A percentile compares a stretch with the other conserved stretches of the same genome.
These are phyloP conservation scores for Telfairia occidentalis DNA, from an alignment of 331 rosid species.

Conservation along the genomic window DNA sequence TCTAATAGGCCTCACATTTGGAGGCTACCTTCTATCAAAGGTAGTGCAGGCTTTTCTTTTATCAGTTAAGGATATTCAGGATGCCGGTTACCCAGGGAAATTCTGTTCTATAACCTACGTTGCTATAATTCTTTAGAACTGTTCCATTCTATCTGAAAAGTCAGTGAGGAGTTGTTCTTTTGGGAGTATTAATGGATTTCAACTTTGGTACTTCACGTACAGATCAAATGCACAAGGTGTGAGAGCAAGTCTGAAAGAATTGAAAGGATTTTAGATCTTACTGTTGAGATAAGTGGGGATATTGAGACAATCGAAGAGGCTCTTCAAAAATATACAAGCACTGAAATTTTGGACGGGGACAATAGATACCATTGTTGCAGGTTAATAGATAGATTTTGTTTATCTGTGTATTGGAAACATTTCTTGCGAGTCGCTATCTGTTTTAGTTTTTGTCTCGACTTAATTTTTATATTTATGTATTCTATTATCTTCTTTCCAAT, in stretches of 20 bases:
- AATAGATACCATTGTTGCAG: constrained; percentile 89
- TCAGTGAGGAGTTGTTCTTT: not conserved
- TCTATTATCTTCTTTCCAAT: not conserved
- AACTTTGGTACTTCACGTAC: constrained; percentile 19
- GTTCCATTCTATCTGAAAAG: not conserved
- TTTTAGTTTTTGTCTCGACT: not conserved
- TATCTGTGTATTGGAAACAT: constrained; percentile 3
- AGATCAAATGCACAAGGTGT: constrained; percentile 91
- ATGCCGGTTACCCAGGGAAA: not conserved
- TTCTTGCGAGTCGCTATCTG: not conserved
- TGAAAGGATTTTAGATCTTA: constrained; percentile 92
- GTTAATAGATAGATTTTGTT: constrained; percentile 27
- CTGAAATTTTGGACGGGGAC: constrained; percentile 84
- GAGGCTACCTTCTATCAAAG: constrained; percentile 90
- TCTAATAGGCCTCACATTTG: constrained; percentile 69
- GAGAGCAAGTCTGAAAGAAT: constrained; percentile 78
- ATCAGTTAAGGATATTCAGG: not conserved
- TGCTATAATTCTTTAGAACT: not conserved
- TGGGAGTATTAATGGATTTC: not conserved
- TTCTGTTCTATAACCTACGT: not conserved
- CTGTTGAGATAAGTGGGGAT: constrained; percentile 95
- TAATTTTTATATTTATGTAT: not conserved
- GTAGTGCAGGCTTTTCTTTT: constrained; percentile 20
- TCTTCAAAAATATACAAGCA: constrained; percentile 56
- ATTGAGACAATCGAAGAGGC: constrained; percentile 77